Evolutionary conservation across 805 yeast species (phyloP).

Genomic region (Huiozyma sinensis): DNA sequence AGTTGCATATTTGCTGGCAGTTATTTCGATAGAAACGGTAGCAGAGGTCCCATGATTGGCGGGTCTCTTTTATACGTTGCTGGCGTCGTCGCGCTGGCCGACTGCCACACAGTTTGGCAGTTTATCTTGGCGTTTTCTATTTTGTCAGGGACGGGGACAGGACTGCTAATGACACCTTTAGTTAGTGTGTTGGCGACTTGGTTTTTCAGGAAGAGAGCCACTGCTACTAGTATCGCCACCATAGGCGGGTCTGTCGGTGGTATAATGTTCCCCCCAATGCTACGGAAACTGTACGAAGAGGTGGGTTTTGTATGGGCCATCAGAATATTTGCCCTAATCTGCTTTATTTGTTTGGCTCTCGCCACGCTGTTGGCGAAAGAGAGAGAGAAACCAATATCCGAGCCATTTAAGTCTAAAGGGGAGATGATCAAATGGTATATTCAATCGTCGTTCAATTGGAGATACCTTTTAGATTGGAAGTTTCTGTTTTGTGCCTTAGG

Average conservation of each 20-base stretch:
- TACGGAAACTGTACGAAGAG: slow-evolving; percentile 37
- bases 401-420: slow-evolving; percentile 31
- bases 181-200: slow-evolving; percentile 57
- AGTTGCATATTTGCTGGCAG: slow-evolving; percentile 47
- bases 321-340: slow-evolving; percentile 40
- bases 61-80: slow-evolving; percentile 38
- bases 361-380: slow-evolving; percentile 34
- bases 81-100: slow-evolving; percentile 51
- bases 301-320: slow-evolving; percentile 55
- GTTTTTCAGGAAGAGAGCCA: slow-evolving; percentile 50
- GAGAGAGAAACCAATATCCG: slow-evolving; percentile 24
- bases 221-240: slow-evolving; percentile 41
- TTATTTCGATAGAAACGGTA: slow-evolving; percentile 53
- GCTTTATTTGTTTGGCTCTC: slow-evolving; percentile 30
- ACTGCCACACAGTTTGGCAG: slow-evolving; percentile 43
- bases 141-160: slow-evolving; percentile 48
- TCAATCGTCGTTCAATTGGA: slow-evolving; percentile 23
- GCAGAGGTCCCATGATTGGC: slow-evolving; percentile 32
- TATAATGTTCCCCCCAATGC: slow-evolving; percentile 42
- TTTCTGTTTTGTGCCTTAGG: slow-evolving; percentile 35
- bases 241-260: slow-evolving; percentile 52
- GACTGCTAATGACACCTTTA: slow-evolving; percentile 49
- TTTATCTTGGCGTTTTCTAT: slow-evolving; percentile 51
- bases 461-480: slow-evolving; percentile 33
- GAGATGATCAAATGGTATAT: slow-evolving; percentile 22